These are phyloP conservation scores for Zopfochytrium polystomum DNA, from an alignment of 371 early-diverging fungal genomes.

Conservation along the genomic window DNA sequence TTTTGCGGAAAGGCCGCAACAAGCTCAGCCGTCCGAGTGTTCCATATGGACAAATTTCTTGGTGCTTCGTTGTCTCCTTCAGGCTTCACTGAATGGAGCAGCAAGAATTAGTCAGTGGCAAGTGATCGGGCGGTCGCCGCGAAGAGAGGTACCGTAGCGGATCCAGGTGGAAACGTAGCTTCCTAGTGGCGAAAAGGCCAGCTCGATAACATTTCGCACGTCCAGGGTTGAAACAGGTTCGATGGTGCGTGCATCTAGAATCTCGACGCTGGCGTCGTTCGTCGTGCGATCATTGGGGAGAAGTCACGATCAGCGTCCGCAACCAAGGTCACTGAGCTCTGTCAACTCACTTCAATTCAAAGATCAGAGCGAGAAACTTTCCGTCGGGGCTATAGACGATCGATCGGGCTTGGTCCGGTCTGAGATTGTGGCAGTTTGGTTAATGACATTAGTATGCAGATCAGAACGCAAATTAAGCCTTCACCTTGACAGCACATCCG, in stretches of 20 bases:
- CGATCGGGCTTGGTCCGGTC: conserved; percentile 47
- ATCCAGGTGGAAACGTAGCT: conserved; percentile 86
- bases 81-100: conserved; percentile 54
- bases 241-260: conserved; percentile 66
- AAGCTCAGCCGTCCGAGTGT: conserved; percentile 63
- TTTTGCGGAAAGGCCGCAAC: conserved; percentile 78
- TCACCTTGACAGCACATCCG: conserved; percentile 3
- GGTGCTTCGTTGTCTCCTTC: conserved; percentile 61
- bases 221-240: conserved; percentile 63
- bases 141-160: conserved; percentile 62
- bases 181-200: conserved; percentile 87
- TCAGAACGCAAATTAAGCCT: conserved; percentile 14
- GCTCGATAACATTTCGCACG: conserved; percentile 70
- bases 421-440: not conserved
- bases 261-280: conserved; percentile 56
- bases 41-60: conserved; percentile 78
- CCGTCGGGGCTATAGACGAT: conserved; percentile 85
- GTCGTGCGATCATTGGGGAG: not conserved
- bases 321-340: conserved; percentile 1
- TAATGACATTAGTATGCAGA: conserved; percentile 12
- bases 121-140: not conserved
- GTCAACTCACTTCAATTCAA: conserved; percentile 57
- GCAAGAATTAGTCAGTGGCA: not conserved
- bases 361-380: conserved; percentile 71
- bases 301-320: not conserved